Evolutionary conservation across 2,329 filamentous ascomycete species (phyloP), one percentile per base, ranked within the genome.

Genomic region (Hymenoscyphus occultus): DNA sequence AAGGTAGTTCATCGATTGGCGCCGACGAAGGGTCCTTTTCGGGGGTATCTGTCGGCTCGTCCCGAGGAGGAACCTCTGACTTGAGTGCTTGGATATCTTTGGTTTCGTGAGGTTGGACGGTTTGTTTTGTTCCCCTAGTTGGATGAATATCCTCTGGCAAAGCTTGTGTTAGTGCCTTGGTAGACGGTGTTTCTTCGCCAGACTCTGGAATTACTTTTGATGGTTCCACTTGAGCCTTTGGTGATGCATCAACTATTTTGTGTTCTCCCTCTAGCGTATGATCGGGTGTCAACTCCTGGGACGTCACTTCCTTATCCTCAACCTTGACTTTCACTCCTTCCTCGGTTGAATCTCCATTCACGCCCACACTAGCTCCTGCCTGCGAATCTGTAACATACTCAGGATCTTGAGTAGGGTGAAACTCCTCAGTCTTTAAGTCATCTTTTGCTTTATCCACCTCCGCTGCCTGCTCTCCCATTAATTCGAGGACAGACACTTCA

Each of bases 221-320:
- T 51, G 45, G 14, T 12, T 59, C 63, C 3, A 7, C 13, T 9
- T 40, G 39, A 48, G 31, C 7, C 5, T 7, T 14, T 28, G 16
- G 35, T 39, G 22, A 31, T 57, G 28, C 12, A 28, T 57, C 56
- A 2, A 57, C 28, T 10, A 1, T 3, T n/a, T 7, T 0, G 5
- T 14, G 31, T 19, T 59, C 57, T 39, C 32, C 48, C 39, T 19
- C 40, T 35, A 39, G 19, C 19, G 39, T 31, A 16, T 2, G 10
- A 5, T 28, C 39, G 3, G 16, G 61, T 39, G 42, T 61, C 3
- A 40, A 31, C 31, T 59, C 58, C 10, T 45, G 42, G 14, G 45
- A n/a, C 31, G 19, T 22, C 56, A 9, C 56, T 54, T 67, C 64
- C 16, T 64, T 63, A 58, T 35, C 54, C 40, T 65, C 60, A 13